Base-by-base conservation (phyloP, 2,329 filamentous ascomycete species). In the Colletotrichum gigasporum region DNA sequence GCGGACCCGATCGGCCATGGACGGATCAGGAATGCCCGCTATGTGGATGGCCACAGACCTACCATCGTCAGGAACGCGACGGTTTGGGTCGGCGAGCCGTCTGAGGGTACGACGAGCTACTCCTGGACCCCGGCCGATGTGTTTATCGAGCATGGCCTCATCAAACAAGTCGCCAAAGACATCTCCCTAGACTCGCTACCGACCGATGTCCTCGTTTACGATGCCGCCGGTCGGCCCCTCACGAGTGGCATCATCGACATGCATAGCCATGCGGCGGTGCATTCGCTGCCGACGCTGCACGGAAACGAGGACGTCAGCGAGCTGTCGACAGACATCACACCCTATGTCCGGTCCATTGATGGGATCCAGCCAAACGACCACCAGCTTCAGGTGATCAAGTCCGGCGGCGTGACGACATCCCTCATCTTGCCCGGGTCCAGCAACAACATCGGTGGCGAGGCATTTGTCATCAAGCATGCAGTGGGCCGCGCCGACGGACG, bases 361-460 rank as follows among this genome's bases (percentile, higher is more conserved):
- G 86, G 83, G 1, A 76, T 92, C 30, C 83, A 90, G 69, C 86
- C 88, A 0, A 78, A 85, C 8, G 90, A 91, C 69, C 83, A 82
- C 14, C 89, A 91, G 68, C 84, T 91, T 6, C 83, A 89, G 65
- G 85, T 89, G 66, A 91, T 92, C 79, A 91, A 91, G 70, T 90
- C 88, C 1, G 90, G 90, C 5, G 90, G 90, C 22, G 89, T 92
- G 0, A 92, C 90, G 0, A 90, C 89, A 0, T 89, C 85, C 22
- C 79, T 92, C 3, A 78, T 91, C 5, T 80, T 92, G 0, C 90
- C 90, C 1, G 90, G 90, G 1, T 90, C 87, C 0, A 88, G 84
- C 16, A 92, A 91, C 74, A 91, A 91, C 70, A 91, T 92, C 44
- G 90, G 88, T 14, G 90, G 90, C 64, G 89, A 92, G 72, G 90